Evolutionary conservation across 495 filamentous ascomycete species (phyloP), one percentile per base, ranked within the genome.

Genomic region (Talaromyces stipitatus): DNA sequence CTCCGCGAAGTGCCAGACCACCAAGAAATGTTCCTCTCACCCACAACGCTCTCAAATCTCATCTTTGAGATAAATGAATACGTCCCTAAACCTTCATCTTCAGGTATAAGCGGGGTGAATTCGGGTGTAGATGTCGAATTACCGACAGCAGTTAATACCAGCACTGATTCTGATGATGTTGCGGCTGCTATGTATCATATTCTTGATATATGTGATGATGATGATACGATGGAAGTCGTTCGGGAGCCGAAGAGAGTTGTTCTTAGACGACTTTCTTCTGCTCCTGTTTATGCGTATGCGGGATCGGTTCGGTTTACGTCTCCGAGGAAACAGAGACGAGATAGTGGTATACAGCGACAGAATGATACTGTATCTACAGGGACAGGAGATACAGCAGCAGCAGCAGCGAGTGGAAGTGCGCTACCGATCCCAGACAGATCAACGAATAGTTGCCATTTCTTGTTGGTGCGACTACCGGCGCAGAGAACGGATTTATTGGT

Each of bases 1-100:
- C 82, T 96, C 68, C 90, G 94, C 67, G 84, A 92, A 76, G 84
- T 98, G 38, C 94, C 94, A 47, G 89, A 96, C 68, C 84, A 95
- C 71, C 91, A 98, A 74, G 94, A 98, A 78, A 85, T 96, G 62
- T 96, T 84, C 71, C 85, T 98, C 69, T 90, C 90, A 67, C 69
- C 69, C 18, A 82, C 86, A 57, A 90, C 92, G 50, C 81, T 85
- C 63, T 86, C 89, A 24, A 88, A 78, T 72, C 81, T 96, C 62
- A 91, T 95, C 68, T 76, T 96, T 75, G 94, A 98, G 56, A 87
- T 98, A 69, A 83, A 85, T 55, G 84, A 96, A 72, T 57, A 60
- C 54, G 54, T 57, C 61, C 56, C 65, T 20, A 60, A 64, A 36
- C 57, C 60, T 59, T 22, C 47, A 61, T 16, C 43, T 55, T 30